Percentiles rank a stretch among this genome's conserved stretches.
These are phyloP conservation scores for Boletus bicolor DNA, from an alignment of 768 basidiomycete species.

Conservation along the genomic window DNA sequence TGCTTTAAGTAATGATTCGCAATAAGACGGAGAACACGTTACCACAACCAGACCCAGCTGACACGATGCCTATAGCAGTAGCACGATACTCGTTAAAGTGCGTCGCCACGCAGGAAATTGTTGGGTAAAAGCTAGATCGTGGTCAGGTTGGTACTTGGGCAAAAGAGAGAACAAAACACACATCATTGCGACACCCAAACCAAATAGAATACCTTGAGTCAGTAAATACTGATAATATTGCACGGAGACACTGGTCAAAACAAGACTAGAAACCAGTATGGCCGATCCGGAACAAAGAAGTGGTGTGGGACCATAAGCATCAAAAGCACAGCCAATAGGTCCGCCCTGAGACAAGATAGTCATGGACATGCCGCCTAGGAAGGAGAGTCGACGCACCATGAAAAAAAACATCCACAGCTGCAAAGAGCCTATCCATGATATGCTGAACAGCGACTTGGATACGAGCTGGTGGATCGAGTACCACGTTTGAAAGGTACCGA, in stretches of 20 bases:
- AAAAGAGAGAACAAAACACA: conserved; percentile 32
- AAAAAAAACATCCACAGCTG: conserved; percentile 71
- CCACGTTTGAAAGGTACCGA: conserved; percentile 71
- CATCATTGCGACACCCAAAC: conserved; percentile 63
- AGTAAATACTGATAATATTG: conserved; percentile 61
- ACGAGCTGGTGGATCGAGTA: conserved; percentile 59
- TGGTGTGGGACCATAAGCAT: conserved; percentile 54
- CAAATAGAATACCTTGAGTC: conserved; percentile 62
- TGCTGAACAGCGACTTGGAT: conserved; percentile 47
- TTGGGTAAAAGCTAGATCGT: conserved; percentile 61
- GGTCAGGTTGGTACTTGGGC: conserved; percentile 4
- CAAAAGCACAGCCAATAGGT: conserved; percentile 57
- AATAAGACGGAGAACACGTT: conserved; percentile 7
- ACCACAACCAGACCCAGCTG: conserved; percentile 70
- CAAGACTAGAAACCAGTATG: conserved; percentile 48
- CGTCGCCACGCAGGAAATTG: conserved; percentile 62
- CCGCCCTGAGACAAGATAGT: conserved; percentile 46
- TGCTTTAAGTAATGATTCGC: conserved; percentile 20
- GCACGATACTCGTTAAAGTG: conserved; percentile 64
- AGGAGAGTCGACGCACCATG: conserved; percentile 42
- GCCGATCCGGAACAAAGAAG: conserved; percentile 52
- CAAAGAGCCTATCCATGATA: conserved; percentile 70
- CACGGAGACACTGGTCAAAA: conserved; percentile 56
- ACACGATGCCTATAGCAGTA: conserved; percentile 67
- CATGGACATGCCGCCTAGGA: not conserved